These are phyloP conservation scores for Aspergillus spinulosporus DNA, from an alignment of 2,329 filamentous ascomycete genomes.

Conservation along the genomic window DNA sequence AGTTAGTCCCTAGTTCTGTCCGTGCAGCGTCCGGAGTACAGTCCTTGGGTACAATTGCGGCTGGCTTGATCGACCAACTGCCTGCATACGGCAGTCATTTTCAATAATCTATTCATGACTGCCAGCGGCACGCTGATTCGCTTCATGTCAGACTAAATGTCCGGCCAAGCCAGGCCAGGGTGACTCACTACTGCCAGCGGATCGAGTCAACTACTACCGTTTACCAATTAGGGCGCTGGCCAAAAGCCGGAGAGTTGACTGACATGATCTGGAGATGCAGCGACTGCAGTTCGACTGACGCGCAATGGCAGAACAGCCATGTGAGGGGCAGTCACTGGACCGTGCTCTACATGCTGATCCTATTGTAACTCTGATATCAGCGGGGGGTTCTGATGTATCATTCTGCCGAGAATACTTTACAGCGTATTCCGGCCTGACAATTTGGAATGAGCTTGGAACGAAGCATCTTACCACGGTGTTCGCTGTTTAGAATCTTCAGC, in stretches of 20 bases:
- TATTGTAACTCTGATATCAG: slow-evolving; percentile 7
- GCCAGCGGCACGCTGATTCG: slow-evolving; percentile 6
- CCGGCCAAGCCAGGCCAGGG: not conserved
- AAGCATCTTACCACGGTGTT: not conserved
- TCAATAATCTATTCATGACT: slow-evolving; percentile 13
- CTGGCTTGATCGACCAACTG: slow-evolving; percentile 8
- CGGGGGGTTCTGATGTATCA: not conserved
- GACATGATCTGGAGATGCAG: slow-evolving; percentile 17
- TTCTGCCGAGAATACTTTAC: not conserved
- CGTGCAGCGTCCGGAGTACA: too few relatives aligned
- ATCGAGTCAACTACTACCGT: not conserved
- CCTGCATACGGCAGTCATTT: not conserved
- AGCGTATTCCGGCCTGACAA: not conserved
- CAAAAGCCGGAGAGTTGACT: not conserved
- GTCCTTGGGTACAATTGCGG: slow-evolving; percentile 4
- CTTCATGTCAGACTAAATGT: slow-evolving; percentile 4
- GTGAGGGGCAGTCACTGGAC: slow-evolving; percentile 22
- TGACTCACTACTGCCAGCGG: not conserved
- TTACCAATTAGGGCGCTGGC: not conserved
- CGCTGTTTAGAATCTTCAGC: not conserved
- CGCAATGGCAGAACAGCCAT: slow-evolving; percentile 10
- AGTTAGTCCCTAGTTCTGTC: too few relatives aligned
- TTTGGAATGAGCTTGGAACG: not conserved
- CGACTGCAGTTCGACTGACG: slow-evolving; percentile 17
- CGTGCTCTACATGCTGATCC: slow-evolving; percentile 20